Conservation (phyloP, 1,284 basidiomycete genomes). For the Boletus hoseneyae region DNA sequence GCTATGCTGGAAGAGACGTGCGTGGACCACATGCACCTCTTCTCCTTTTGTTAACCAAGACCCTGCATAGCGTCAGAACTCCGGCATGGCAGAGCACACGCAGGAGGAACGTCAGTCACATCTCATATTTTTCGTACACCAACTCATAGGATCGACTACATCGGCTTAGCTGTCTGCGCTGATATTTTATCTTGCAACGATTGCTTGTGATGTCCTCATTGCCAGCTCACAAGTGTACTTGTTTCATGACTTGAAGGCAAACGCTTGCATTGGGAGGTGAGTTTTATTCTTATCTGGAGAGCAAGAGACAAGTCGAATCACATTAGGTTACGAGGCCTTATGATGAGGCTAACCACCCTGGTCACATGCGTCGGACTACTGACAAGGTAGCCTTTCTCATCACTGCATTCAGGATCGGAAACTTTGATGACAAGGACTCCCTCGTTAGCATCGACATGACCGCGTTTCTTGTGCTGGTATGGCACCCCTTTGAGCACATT, state of each 20-base stretch:
- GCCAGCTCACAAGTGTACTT: slow-evolving; percentile 31
- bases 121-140: not conserved
- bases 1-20: slow-evolving; percentile 29
- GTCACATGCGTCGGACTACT: slow-evolving; percentile 33
- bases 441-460: slow-evolving; percentile 27
- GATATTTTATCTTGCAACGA: slow-evolving; percentile 22
- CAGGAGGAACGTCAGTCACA: slow-evolving; percentile 26
- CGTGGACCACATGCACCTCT: not conserved
- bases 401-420: too few relatives aligned
- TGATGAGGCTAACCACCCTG: slow-evolving; percentile 28
- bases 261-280: slow-evolving; percentile 26
- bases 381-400: slow-evolving; percentile 23
- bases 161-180: slow-evolving; percentile 26
- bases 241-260: slow-evolving; percentile 30
- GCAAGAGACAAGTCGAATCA: slow-evolving; percentile 5
- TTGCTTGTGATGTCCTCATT: slow-evolving; percentile 32
- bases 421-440: too few relatives aligned
- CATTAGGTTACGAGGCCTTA: slow-evolving; percentile 24
- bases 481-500: not conserved
- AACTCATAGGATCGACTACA: not conserved
- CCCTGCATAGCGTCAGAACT: slow-evolving; percentile 14
- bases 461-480: slow-evolving; percentile 29
- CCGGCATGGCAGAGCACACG: slow-evolving; percentile 28
- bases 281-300: not conserved
- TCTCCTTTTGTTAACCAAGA: not conserved